Conservation (phyloP, 495 filamentous ascomycete genomes). For the Amphirosellinia nigrospora region DNA sequence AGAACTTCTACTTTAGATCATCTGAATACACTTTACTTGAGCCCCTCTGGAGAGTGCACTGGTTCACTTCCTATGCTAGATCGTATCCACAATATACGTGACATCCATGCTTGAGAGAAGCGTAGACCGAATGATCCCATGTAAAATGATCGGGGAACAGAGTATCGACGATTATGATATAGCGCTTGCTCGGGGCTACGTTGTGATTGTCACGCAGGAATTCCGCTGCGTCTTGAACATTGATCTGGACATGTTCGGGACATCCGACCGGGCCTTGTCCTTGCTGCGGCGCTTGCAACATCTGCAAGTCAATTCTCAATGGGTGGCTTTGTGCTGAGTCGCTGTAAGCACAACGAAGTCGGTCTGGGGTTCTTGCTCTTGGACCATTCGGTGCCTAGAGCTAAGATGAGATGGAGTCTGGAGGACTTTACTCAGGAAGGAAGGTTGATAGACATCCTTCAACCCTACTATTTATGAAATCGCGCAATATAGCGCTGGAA, state of each 20-base stretch:
- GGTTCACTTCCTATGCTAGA: too few species aligned
- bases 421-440: too few species aligned
- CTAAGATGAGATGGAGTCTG: too few species aligned
- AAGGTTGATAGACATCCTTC: too few species aligned
- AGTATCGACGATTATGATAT: background rate
- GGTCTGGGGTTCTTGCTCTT: background rate
- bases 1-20: too few species aligned
- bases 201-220: background rate
- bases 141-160: background rate
- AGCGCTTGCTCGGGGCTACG: background rate
- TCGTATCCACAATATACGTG: too few species aligned
- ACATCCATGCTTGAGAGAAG: background rate
- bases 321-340: background rate
- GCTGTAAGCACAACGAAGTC: background rate
- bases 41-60: too few species aligned
- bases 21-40: too few species aligned
- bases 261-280: background rate
- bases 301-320: background rate
- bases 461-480: too few species aligned
- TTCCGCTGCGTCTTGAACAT: background rate
- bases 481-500: too few species aligned
- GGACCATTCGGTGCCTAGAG: background rate
- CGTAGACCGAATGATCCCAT: background rate
- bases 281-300: background rate
- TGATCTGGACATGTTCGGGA: background rate